phyloP scores from a whole-genome alignment of 2,329 filamentous ascomycete genomes.

The Chaetomiaceae sp. region DNA sequence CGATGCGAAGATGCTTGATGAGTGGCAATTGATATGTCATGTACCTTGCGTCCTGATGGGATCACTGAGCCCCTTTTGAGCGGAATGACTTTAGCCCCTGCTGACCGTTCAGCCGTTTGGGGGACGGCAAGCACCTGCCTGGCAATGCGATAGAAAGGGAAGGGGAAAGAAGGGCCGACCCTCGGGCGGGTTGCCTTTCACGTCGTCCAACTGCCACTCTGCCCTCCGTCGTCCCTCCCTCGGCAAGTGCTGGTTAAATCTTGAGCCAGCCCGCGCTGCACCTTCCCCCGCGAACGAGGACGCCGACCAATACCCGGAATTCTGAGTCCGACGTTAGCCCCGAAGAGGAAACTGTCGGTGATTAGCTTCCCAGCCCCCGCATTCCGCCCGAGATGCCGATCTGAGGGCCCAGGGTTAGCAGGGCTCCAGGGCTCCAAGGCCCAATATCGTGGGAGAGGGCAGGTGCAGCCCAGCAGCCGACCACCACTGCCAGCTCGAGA shows the following conservation, averaged over 20 bases:
- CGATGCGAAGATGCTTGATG: no score
- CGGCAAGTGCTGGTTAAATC: background rate
- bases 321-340: slow-evolving; percentile 21
- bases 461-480: slow-evolving; percentile 9
- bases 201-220: background rate
- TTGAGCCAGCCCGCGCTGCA: background rate
- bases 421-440: no score
- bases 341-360: slow-evolving; percentile 24
- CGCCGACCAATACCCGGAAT: slow-evolving; percentile 20
- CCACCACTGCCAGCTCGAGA: no score
- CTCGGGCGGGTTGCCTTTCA: background rate
- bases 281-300: slow-evolving; percentile 5
- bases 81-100: slow-evolving; percentile 10
- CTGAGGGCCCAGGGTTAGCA: no score
- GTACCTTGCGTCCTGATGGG: no score
- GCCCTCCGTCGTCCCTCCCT: no score
- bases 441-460: slow-evolving; percentile 12
- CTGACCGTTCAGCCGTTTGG: background rate
- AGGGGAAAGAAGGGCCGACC: background rate
- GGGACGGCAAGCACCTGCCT: no score
- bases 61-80: no score
- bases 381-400: slow-evolving; percentile 27
- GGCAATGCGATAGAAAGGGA: no score
- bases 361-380: slow-evolving; percentile 24
- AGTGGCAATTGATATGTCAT: no score